These are phyloP conservation scores for Garcia nutans DNA, from an alignment of 345 rosid species.

Conservation along the genomic window DNA sequence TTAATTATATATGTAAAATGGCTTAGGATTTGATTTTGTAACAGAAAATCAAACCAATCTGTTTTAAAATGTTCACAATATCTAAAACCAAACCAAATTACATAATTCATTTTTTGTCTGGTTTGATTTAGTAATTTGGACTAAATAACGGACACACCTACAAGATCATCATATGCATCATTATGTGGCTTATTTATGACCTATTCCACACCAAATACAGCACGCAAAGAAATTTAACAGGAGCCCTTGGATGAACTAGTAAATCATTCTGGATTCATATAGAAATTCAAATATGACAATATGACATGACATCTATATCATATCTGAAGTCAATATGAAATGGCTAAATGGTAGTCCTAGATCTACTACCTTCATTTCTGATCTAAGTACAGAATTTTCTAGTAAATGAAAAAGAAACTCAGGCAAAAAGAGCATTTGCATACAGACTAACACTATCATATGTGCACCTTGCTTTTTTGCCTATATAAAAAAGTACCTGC, in stretches of 20 bases:
- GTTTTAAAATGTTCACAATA: too few relatives aligned
- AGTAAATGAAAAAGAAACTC: not conserved
- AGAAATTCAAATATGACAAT: not conserved
- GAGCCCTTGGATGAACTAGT: not conserved
- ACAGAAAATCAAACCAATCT: too few relatives aligned
- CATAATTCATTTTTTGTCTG: too few relatives aligned
- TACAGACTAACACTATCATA: not conserved
- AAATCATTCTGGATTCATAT: not conserved
- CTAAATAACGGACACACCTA: too few relatives aligned
- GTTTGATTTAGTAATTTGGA: too few relatives aligned
- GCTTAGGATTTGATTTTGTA: too few relatives aligned
- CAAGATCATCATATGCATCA: not conserved
- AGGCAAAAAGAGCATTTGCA: not conserved
- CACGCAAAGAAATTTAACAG: too few relatives aligned
- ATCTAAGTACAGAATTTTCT: not conserved
- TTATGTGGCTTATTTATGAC: not conserved
- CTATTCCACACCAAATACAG: not conserved
- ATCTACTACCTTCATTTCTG: not conserved
- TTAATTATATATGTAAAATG: too few relatives aligned
- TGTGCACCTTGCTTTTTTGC: not conserved
- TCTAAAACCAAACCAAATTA: too few relatives aligned
- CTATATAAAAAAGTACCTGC: slow-evolving; percentile 13
- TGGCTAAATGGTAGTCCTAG: not conserved
- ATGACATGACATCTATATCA: not conserved
- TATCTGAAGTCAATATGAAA: not conserved